Evolutionary conservation across 371 early-diverging fungal species (phyloP), one percentile per base, ranked within the genome.

Genomic region (Haplosporangium sp.): DNA sequence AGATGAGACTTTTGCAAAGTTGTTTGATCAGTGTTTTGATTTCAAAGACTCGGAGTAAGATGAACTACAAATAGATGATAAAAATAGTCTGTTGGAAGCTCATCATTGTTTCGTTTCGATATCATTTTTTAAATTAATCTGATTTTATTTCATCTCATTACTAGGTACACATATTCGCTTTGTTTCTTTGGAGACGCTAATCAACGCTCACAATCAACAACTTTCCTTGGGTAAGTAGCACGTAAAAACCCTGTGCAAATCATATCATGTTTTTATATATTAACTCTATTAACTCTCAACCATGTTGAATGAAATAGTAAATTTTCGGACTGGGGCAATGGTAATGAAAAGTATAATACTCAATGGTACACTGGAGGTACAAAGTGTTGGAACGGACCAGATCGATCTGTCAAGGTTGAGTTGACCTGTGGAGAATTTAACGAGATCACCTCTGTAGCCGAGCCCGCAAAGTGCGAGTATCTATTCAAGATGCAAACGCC

Each of bases 391-490:
- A 95, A 97, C 71, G 98, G 97, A 0, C 98, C 97, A 1, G 87
- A 90, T 42, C 88, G 98, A 57, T 92, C 93, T 2, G 84, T 90
- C 19, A 84, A 77, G 61, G 11, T 84, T 53, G 60, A 63, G 42
- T 67, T 94, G 45, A 86, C 86, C 66, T 98, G 97, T 76, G 95
- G 96, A 6, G 71, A 77, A 1, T 84, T 89, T 19, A 92, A 91
- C 61, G 85, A 89, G 65, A 83, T 97, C 40, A 40, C 92, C 0
- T 84, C 89, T 2, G 93, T 96, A 5, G 74, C 91, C 3, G 98
- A 98, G 81, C 97, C 96, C 10, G 95, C 89, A 71, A 97, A 97
- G 84, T 98, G 98, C 83, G 96, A 96, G 85, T 98, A 98, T 74
- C 77, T 82, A 17, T 90, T 91, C 65, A 84, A 84, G 45, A 83